These are phyloP conservation scores for Suillus fuscotomentosus DNA, from an alignment of 768 basidiomycete genomes.

Conservation along the genomic window DNA sequence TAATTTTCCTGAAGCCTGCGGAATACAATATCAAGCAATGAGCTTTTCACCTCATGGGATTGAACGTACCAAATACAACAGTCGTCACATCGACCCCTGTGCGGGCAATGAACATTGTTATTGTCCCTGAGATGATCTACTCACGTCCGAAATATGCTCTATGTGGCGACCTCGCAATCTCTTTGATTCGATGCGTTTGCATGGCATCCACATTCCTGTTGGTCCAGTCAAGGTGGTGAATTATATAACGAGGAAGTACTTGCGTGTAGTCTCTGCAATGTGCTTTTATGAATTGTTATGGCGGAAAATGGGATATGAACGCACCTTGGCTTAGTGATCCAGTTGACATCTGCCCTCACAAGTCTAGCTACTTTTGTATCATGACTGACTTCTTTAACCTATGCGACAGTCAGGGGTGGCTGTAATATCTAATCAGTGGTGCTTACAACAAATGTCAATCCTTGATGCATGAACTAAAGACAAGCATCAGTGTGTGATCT, in stretches of 20 bases:
- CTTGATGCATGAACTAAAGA: conserved; percentile 83
- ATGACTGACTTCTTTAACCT: conserved; percentile 82
- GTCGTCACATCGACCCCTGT: conserved; percentile 63
- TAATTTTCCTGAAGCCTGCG: conserved; percentile 78
- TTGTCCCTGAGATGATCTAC: conserved; percentile 22
- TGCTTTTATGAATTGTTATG: neutral
- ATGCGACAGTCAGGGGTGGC: neutral
- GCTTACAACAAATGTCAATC: conserved; percentile 72
- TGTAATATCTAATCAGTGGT: neutral
- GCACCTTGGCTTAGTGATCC: conserved; percentile 73
- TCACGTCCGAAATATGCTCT: conserved; percentile 72
- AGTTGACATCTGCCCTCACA: conserved; percentile 75
- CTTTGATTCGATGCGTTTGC: conserved; percentile 71
- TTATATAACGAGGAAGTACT: conserved; percentile 18
- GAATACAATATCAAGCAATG: neutral
- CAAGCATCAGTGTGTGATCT: conserved; percentile 6
- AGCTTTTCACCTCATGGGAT: neutral
- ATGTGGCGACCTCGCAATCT: conserved; percentile 54
- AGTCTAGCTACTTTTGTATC: conserved; percentile 73
- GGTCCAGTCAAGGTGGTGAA: neutral
- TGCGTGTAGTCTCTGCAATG: conserved; percentile 70
- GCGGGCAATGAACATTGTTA: neutral
- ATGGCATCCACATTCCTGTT: conserved; percentile 73
- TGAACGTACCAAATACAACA: conserved; percentile 68
- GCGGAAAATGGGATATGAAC: conserved; percentile 6